Evolutionary conservation across 2,329 filamentous ascomycete species (phyloP).

Genomic region (Trichoderma sp.): DNA sequence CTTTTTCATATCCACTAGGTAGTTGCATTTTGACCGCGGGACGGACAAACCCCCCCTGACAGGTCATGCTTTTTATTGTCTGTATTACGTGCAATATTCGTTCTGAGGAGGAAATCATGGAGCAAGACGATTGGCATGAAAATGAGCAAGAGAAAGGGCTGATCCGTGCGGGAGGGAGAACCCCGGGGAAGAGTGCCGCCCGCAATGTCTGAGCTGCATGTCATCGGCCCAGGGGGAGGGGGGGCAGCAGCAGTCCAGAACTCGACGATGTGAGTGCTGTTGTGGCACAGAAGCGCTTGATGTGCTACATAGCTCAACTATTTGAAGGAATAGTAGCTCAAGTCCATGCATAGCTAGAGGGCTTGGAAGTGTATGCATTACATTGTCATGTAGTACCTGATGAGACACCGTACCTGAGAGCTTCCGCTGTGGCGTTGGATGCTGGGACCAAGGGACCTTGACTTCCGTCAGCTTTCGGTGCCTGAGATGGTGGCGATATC

Average conservation of each 20-base stretch:
- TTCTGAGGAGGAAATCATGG: neutral
- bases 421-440: neutral
- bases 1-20: neutral
- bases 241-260: neutral
- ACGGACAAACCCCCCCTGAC: constrained; percentile 8
- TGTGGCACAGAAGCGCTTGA: neutral
- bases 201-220: constrained; percentile 24
- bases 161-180: neutral
- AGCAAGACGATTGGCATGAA: neutral
- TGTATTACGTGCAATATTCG: neutral
- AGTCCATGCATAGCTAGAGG: no score
- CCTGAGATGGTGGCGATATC: constrained; percentile 20
- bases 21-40: neutral
- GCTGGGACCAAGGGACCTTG: neutral
- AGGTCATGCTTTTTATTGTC: neutral
- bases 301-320: neutral
- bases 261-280: neutral
- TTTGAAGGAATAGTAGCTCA: neutral
- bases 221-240: constrained; percentile 6
- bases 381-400: no score
- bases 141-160: neutral
- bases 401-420: no score
- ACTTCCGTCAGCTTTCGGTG: neutral
- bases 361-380: no score
- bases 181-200: constrained; percentile 11